Evolutionary conservation across 768 basidiomycete species (phyloP), one percentile per base, ranked within the genome.

Genomic region (Postia placenta): DNA sequence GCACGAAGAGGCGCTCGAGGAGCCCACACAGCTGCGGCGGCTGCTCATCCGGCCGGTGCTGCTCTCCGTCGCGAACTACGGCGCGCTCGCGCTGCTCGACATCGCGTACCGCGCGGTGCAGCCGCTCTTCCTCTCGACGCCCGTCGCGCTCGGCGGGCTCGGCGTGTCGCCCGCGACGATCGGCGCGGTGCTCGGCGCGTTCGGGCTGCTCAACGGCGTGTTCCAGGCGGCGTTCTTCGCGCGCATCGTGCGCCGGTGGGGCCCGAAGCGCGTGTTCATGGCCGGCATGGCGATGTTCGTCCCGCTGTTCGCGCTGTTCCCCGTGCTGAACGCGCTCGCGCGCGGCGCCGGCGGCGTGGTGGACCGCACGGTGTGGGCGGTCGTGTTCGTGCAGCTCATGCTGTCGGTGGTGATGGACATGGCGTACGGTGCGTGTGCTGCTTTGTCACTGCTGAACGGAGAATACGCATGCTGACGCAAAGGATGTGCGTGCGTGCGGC

Each of bases 191-290:
- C 58, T 75, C 12, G 67, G 68, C 0, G 5, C 58, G 1, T 59
- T 67, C 22, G 75, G 73, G 1, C 38, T 70, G n/a, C 30, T 62
- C 33, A 67, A 72, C 39, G 69, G 71, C 11, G 36, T 61, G 5
- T 60, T 73, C 41, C 74, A 74, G 39, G 64, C 64, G 11, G n/a
- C 68, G 15, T 66, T 63, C 55, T 70, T 74, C 42, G 64, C 75
- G 22, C 56, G 30, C 26, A 54, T 72, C 12, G 60, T 73, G 27
- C 54, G 62, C 0, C 55, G 64, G 33, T 56, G 67, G 45, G 73
- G 75, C 3, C 63, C 67, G 11, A 70, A 67, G 38, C 62, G 62
- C 24, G 46, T 62, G 5, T 61, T 60, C 54, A 46, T 58, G 28
- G 23, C 43, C 1, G 65, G 63, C 28, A 62, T 67, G 57, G 35